Base-by-base conservation (phyloP, 352 stramenopile species). In the Phytophthora rubi region DNA sequence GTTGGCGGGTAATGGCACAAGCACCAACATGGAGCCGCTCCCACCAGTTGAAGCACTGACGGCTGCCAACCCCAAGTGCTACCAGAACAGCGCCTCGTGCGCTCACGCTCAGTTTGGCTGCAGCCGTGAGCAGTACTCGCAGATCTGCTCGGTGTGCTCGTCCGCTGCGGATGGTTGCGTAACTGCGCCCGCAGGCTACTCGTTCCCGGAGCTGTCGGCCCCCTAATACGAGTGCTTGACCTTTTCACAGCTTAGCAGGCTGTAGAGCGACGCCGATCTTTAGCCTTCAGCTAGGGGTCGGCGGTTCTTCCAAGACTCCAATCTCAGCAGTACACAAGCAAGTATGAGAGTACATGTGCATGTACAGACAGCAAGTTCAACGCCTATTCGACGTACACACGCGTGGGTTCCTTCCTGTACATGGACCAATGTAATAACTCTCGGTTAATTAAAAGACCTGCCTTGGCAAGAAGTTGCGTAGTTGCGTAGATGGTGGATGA, bases 101-200 rank as follows among this genome's bases (percentile, higher is more conserved):
- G 79, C 71, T 42, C 63, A 81, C 28, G 45, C 80, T 10, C 37
- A 62, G n/a, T 86, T 78, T 45, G 82, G 82, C 33, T 90, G 82
- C 61, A 48, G 53, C 55, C 75, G 77, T 33, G 65, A 78, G 51
- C 75, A 76, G 65, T 84, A 84, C 67, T 76, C 73, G 3, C 82
- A 90, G 62, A 76, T 86, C 12, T 90, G 80, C 59, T 70, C 71
- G 4, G 75, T 88, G 16, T 88, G 82, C 58, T 69, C 68, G 4
- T 70, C 71, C 6, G 66, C 67, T 37, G 53, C 47, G 21, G 71
- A 44, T 23, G 65, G 72, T 2, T 88, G 82, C 56, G 65, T 77
- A 9, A 37, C 32, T 7, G 63, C 63, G 16, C 63, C 63, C 0
- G 16, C 63, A 13, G 33, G 26, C 33, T 70, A 44, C 32, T 65